phyloP scores from a whole-genome alignment of 108 stramenopile genomes.

The Pseudonitzschia multiseries region DNA sequence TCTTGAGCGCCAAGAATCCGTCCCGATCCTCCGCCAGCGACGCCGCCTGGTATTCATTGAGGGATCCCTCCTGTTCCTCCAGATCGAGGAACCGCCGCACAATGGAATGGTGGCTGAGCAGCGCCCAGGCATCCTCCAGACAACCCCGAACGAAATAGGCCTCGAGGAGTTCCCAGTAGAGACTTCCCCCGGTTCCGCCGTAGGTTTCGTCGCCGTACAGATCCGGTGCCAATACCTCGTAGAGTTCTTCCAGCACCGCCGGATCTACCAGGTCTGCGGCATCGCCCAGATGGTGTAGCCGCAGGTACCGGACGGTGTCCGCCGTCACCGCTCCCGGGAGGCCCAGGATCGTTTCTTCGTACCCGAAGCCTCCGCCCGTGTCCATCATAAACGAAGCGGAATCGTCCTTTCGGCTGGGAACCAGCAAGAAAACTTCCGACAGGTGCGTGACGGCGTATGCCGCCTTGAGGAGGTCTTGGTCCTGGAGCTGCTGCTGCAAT shows the following conservation, averaged over 20 bases:
- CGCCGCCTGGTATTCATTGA: conserved; percentile 21
- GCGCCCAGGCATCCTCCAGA: conserved; percentile 67
- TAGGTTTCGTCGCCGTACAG: conserved; percentile 21
- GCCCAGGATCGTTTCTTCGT: conserved; percentile 26
- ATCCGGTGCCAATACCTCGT: conserved; percentile 63
- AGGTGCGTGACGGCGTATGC: conserved; percentile 61
- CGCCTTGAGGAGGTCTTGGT: conserved; percentile 55
- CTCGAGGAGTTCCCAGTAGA: conserved; percentile 59
- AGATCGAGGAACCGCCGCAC: conserved; percentile 36
- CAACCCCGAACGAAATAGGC: conserved; percentile 50
- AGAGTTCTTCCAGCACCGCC: conserved; percentile 31
- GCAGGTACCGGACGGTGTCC: conserved; percentile 75
- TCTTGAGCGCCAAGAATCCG: conserved; percentile 55
- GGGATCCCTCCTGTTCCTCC: conserved; percentile 10
- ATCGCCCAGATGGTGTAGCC: conserved; percentile 39
- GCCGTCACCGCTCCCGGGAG: conserved; percentile 67
- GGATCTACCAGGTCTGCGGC: conserved; percentile 6
- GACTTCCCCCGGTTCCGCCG: conserved; percentile 22
- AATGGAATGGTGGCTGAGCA: conserved; percentile 63
- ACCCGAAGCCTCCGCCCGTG: conserved; percentile 4
- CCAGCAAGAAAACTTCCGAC: conserved; percentile 62
- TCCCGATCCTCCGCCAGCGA: conserved; percentile 48
- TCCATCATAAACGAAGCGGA: not conserved
- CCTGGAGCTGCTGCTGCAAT: conserved; percentile 1
- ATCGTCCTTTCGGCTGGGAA: conserved; percentile 13